phyloP scores from a whole-genome alignment of 495 filamentous ascomycete genomes.

The Aspergillus diversus region DNA sequence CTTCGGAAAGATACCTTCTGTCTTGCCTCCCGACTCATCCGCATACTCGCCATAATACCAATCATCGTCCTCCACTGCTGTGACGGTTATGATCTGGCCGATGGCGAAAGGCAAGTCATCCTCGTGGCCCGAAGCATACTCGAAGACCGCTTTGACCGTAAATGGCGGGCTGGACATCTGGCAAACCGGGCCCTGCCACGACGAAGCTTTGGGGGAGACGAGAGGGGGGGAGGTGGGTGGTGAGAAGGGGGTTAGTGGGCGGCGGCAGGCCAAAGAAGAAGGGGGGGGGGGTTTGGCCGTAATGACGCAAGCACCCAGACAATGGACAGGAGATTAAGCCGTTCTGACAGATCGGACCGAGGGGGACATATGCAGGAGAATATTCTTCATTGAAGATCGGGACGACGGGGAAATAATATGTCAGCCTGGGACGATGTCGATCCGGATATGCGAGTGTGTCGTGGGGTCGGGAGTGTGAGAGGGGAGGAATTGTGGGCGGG shows the following conservation, averaged over 20 bases:
- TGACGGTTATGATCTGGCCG: conserved; percentile 92
- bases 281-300: conserved; percentile 17
- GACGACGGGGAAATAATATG: conserved; percentile 23
- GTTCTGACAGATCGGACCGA: conserved; percentile 19
- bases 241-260: neutral
- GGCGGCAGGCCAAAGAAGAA: conserved; percentile 17
- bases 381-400: conserved; percentile 19
- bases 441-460: conserved; percentile 14
- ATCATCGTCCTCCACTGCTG: conserved; percentile 86
- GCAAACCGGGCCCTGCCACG: conserved; percentile 33
- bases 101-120: conserved; percentile 88
- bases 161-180: conserved; percentile 81
- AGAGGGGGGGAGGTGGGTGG: conserved; percentile 6
- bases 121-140: conserved; percentile 88
- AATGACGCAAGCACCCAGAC: conserved; percentile 13
- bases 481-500: conserved; percentile 5
- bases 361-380: conserved; percentile 11
- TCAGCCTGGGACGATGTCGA: conserved; percentile 30
- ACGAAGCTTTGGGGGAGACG: conserved; percentile 23
- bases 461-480: conserved; percentile 8
- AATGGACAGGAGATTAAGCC: conserved; percentile 18
- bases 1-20: conserved; percentile 90
- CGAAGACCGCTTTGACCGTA: conserved; percentile 92
- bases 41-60: conserved; percentile 95
- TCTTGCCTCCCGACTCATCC: conserved; percentile 69